Evolutionary conservation across 2,329 filamentous ascomycete genomes (phyloP), one percentile per base, ranked within the genome.

Genomic region (Trichoderma arundinaceum): DNA sequence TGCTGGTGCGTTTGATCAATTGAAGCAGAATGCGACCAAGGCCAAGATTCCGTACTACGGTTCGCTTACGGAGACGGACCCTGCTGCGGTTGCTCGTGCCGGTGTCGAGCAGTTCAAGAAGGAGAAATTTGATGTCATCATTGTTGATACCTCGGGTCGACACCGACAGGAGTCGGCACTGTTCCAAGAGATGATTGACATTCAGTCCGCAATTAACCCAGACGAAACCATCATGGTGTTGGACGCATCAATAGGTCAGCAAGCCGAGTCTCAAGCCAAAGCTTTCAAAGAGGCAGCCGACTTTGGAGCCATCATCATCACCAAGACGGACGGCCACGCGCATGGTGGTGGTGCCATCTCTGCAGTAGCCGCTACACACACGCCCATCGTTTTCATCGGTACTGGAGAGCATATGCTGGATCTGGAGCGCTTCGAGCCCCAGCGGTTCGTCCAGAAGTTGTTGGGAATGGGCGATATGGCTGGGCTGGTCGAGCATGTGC

Each of bases 81-180:
- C 95, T 0, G 93, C 94, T 0, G 89, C 93, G 6, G 95, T 99
- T 17, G 94, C 95, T 0, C 87, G 88, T n/a, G 94, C 97, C 71
- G 95, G 95, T 80, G 95, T 99, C 38, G 93, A 97, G 53, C 96
- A 98, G 80, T 99, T 99, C 84, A 97, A 97, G 82, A 98, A 97
- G 83, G 95, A 99, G 81, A 87, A 89, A 54, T 99, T 99, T 76
- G 95, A 99, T 79, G 90, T 99, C 71, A 99, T 99, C 74, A 98
- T 99, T 68, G 95, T 99, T 64, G 95, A 99, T 81, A 99, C 95
- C 0, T 96, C 92, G 53, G 95, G 95, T 77, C 86, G 95, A 71
- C 95, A 99, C 81, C 88, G 93, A 75, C 95, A 99, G 75, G 95
- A 99, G 79, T 89, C 92, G 73, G 94, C 96, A 10, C 83, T 99